Evolutionary conservation across 257 asterid species (phyloP), one percentile per base, ranked within the genome.

Genomic region (Knoxia roxburghii): DNA sequence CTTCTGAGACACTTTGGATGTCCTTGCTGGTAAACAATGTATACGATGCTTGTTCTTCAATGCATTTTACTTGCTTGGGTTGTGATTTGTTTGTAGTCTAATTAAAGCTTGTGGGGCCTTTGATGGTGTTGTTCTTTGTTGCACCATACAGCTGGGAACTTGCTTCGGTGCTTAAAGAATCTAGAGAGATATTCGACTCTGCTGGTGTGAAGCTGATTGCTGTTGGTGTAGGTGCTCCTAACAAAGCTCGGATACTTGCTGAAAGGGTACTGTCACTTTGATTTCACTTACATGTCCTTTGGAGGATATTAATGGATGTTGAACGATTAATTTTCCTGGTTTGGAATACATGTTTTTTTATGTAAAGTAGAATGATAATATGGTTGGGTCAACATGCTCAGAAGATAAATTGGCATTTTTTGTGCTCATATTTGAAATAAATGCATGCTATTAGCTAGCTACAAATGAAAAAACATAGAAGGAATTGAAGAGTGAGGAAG

Each of bases 1-100:
- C 93, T 91, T 59, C 58, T 91, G 84, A 86, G 98, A 70, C 98
- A 91, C 81, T 91, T 91, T 74, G 95, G 98, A 69, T 91, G 98
- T 68, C 78, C 86, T 78, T 91, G 96, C 83, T 76, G 96, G 96
- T 91, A 90, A 79, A 41, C 73, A 45, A 45, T 50, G 61, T 48
- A 63, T 21, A 61, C 4, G 33, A 18, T 40, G 35, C 14, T 46
- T 17, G 23, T 33, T 57, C 32, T 32, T 9, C 8, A 12, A 18
- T 46, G 15, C 1, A 12, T 64, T 1, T 64, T 10, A 26, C 5
- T n/a, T 49, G 27, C 69, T 14, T 49, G 46, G 21, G 21, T 46
- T 26, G n/a, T 45, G 6, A 54, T 66, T 17, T 45, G 49, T 39
- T 17, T 18, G 17, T n/a, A 17, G 27, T 32, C 46, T 35, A 35